These are phyloP conservation scores for Cucumis cinereus DNA, from an alignment of 306 rosid species.

Conservation along the genomic window DNA sequence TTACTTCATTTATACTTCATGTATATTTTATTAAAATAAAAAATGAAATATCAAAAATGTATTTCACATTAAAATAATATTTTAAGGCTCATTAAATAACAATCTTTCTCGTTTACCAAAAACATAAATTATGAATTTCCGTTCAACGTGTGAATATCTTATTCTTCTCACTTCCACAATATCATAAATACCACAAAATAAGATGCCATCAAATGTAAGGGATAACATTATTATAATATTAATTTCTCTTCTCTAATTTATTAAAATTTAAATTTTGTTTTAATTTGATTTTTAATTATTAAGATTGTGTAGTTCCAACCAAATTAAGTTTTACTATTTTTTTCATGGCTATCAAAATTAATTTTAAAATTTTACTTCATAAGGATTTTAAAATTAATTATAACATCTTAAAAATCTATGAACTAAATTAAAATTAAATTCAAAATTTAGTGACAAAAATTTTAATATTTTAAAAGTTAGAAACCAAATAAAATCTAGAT, in stretches of 20 bases:
- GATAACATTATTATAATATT: background rate
- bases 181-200: background rate
- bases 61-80: background rate
- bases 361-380: too few species aligned
- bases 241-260: background rate
- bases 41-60: background rate
- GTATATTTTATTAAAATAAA: background rate
- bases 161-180: background rate
- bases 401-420: too few species aligned
- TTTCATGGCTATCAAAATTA: too few species aligned
- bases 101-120: background rate
- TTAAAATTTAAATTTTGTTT: too few species aligned
- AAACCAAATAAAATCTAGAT: too few species aligned
- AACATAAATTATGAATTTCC: background rate
- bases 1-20: background rate
- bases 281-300: too few species aligned
- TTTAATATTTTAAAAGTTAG: too few species aligned
- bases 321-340: too few species aligned
- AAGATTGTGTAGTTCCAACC: too few species aligned
- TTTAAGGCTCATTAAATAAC: background rate
- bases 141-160: background rate
- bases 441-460: too few species aligned
- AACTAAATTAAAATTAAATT: too few species aligned
- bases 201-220: background rate
- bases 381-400: too few species aligned